phyloP scores from a whole-genome alignment of 805 yeast species.

The Hemisphaericaspora nanyangensis region DNA sequence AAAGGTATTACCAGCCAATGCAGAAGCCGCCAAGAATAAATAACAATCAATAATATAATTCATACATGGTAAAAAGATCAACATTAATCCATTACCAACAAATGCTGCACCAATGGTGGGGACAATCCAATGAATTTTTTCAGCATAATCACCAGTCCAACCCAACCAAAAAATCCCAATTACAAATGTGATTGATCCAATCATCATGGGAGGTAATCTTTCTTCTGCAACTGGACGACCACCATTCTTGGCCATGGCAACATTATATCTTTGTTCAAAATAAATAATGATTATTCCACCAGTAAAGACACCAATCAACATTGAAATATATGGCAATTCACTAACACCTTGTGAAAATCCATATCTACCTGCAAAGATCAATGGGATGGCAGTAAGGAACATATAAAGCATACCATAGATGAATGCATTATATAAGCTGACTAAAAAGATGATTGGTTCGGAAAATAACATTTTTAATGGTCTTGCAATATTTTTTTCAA shows the following conservation, averaged over 20 bases:
- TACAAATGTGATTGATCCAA: constrained; percentile 68
- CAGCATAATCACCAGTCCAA: constrained; percentile 79
- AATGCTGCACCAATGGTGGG: constrained; percentile 45
- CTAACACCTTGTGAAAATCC: constrained; percentile 57
- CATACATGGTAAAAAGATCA: constrained; percentile 56
- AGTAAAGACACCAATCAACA: constrained; percentile 62
- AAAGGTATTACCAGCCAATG: constrained; percentile 62
- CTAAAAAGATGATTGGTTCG: constrained; percentile 40
- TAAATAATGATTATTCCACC: constrained; percentile 54
- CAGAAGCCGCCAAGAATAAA: constrained; percentile 56
- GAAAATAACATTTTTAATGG: constrained; percentile 37
- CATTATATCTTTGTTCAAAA: constrained; percentile 52
- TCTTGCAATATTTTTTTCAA: constrained; percentile 31
- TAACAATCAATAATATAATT: constrained; percentile 62
- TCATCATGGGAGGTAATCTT: constrained; percentile 73
- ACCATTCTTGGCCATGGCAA: constrained; percentile 46
- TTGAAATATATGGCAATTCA: constrained; percentile 75
- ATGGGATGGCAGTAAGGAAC: constrained; percentile 42
- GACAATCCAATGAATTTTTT: constrained; percentile 75
- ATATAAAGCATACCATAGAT: constrained; percentile 47
- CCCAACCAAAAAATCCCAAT: constrained; percentile 81
- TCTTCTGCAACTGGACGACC: constrained; percentile 72
- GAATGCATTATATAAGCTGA: constrained; percentile 46
- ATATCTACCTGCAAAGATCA: constrained; percentile 53
- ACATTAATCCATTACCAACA: constrained; percentile 45